Percentiles rank a stretch among this genome's conserved stretches.
These are phyloP conservation scores for Ceratocystis papillata DNA, from an alignment of 2,329 filamentous ascomycete genomes.

Conservation along the genomic window DNA sequence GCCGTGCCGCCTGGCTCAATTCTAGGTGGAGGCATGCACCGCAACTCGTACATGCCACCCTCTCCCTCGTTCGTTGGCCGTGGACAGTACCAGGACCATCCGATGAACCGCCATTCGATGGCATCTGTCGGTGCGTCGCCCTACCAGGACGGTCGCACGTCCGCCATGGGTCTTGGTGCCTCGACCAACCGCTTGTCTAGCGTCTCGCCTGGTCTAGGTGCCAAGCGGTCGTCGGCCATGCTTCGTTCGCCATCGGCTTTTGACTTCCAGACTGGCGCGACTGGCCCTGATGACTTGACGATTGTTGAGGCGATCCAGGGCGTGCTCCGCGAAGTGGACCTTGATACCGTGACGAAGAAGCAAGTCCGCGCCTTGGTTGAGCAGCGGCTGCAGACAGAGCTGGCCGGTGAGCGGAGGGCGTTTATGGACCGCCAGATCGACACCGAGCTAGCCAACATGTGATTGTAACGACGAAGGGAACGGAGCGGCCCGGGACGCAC, in stretches of 20 bases:
- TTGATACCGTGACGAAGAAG: slow-evolving; percentile 98
- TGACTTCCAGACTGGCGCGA: slow-evolving; percentile 47
- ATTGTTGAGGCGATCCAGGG: slow-evolving; percentile 77
- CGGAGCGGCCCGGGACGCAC: background rate
- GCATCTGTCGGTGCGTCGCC: slow-evolving; percentile 55
- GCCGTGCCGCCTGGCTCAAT: slow-evolving; percentile 82
- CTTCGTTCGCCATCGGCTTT: slow-evolving; percentile 44
- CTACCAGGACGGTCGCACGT: slow-evolving; percentile 51
- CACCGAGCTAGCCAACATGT: slow-evolving; percentile 88
- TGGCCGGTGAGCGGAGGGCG: slow-evolving; percentile 70
- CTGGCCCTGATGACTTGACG: slow-evolving; percentile 62
- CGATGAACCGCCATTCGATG: slow-evolving; percentile 55
- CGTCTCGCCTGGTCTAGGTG: slow-evolving; percentile 37
- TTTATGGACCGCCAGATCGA: slow-evolving; percentile 94
- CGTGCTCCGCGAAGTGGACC: slow-evolving; percentile 76
- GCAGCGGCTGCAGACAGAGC: slow-evolving; percentile 81
- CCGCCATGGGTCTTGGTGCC: slow-evolving; percentile 49
- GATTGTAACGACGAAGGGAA: slow-evolving; percentile 2
- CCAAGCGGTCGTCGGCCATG: slow-evolving; percentile 34
- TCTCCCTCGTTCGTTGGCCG: slow-evolving; percentile 60
- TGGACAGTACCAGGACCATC: slow-evolving; percentile 40
- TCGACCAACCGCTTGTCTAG: slow-evolving; percentile 40
- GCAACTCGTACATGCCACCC: slow-evolving; percentile 69
- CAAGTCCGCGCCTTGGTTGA: slow-evolving; percentile 85
- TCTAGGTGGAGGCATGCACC: slow-evolving; percentile 49